Evolutionary conservation across 225 moss, liverwort and hornwort species (phyloP).

Genomic region (Bryoerythrophyllum caledonicum): DNA sequence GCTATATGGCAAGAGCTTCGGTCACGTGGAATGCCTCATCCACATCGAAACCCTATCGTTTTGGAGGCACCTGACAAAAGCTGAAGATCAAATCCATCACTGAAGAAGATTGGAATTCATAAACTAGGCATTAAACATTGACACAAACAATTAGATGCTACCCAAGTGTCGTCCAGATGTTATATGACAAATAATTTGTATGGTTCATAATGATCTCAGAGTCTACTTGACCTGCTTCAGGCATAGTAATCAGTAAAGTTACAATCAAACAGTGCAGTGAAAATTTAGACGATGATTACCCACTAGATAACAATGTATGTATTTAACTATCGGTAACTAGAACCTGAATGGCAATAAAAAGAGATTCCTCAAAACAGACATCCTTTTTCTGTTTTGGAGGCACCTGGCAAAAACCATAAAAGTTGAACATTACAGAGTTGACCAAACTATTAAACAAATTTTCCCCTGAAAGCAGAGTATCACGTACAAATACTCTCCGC

Average conservation of each 20-base stretch:
- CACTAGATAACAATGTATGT: background rate
- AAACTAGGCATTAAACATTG: background rate
- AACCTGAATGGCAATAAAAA: background rate
- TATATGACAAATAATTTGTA: background rate
- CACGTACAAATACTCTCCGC: slow-evolving; percentile 12
- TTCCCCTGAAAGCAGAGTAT: background rate
- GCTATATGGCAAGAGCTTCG: background rate
- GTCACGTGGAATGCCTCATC: background rate
- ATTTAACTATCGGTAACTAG: background rate
- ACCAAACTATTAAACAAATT: background rate
- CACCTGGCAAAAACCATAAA: no score
- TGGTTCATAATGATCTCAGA: background rate
- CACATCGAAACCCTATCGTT: background rate
- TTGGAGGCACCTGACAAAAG: background rate
- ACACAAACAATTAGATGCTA: background rate
- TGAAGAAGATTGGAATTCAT: background rate
- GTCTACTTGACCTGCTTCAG: background rate
- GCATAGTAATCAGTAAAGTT: background rate
- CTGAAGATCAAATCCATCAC: background rate
- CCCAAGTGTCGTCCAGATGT: background rate
- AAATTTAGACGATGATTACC: slow-evolving; percentile 2
- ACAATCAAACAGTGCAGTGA: background rate
- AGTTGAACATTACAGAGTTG: background rate
- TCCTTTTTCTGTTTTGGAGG: no score
- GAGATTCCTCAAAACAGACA: background rate